These are phyloP conservation scores for Neurospora pannonica DNA, from an alignment of 495 filamentous ascomycete genomes.

Conservation along the genomic window DNA sequence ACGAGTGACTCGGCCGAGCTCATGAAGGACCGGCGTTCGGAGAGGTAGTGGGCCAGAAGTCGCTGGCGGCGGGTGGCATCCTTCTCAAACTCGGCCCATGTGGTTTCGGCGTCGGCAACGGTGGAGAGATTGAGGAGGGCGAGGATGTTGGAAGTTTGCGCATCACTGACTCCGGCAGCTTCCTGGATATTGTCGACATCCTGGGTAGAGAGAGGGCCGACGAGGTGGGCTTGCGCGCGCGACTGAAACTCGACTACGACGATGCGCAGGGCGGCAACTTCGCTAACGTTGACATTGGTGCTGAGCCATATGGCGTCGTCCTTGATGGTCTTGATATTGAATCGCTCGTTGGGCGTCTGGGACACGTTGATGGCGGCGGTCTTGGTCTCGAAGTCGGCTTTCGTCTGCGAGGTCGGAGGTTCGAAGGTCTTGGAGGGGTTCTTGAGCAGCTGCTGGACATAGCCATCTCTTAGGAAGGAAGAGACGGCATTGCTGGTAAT, in stretches of 20 bases:
- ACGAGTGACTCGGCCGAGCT: conserved; percentile 35
- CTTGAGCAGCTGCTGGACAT: conserved; percentile 56
- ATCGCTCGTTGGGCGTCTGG: conserved; percentile 54
- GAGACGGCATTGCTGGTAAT: conserved; percentile 42
- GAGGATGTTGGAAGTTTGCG: conserved; percentile 38
- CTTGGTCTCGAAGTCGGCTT: conserved; percentile 70
- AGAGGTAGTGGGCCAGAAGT: conserved; percentile 57
- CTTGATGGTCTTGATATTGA: conserved; percentile 74
- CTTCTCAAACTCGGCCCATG: conserved; percentile 47
- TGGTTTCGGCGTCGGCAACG: conserved; percentile 36
- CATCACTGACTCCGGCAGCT: conserved; percentile 50
- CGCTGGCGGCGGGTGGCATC: conserved; percentile 49
- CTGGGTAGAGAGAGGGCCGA: conserved; percentile 55
- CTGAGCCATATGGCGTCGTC: conserved; percentile 80
- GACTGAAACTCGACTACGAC: conserved; percentile 76
- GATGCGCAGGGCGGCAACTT: conserved; percentile 73
- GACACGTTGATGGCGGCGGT: conserved; percentile 86
- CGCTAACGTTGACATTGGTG: conserved; percentile 63
- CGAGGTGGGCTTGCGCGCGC: conserved; percentile 54
- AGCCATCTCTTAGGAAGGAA: conserved; percentile 57
- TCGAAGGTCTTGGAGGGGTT: conserved; percentile 55
- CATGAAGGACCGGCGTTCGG: conserved; percentile 53
- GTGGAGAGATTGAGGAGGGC: conserved; percentile 32
- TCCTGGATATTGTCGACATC: conserved; percentile 58
- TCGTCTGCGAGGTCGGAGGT: conserved; percentile 46